Base-by-base conservation (phyloP, 306 rosid genomes). In the Castanea mollissima region DNA sequence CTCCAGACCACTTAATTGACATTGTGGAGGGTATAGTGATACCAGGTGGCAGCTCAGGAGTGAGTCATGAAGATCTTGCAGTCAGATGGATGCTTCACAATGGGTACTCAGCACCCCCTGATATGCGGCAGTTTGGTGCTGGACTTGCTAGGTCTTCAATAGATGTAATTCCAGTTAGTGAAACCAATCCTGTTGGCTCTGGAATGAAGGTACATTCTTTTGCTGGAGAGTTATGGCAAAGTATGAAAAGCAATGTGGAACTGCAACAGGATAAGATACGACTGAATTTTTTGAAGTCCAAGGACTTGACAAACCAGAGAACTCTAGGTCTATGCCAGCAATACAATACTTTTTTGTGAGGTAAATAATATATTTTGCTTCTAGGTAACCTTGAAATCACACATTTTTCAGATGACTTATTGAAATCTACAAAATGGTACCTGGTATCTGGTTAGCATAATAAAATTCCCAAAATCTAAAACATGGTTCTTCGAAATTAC, bases 1-100 rank as follows among this genome's bases (percentile, higher is more conserved):
- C 99, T 81, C 99, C 99, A 65, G 99, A 95, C 76, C 81, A 88
- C 89, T 91, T 85, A 78, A 95, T 95, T 73, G 99, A 95, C 88
- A 85, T 95, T 84, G 83, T 95, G 87, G 98, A 93, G 89, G 98
- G 97, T 75, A 83, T 95, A 31, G 77, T 77, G 23, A 77, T 70
- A 63, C 87, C 92, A 14, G 85, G 79, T 77, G 87, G 84, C 86
- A 84, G 76, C 62, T 80, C 91, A 56, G 88, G 86, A 69, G 78
- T 91, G 44, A 87, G 83, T 81, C 85, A 88, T 77, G 79, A 78
- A 71, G 97, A 90, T 35, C 92, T 95, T 12, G 98, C 99, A 11
- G 54, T 95, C 81, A 91, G 87, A 90, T 95, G 99, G 98, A 91
- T 93, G 97, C 88, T 86, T 80, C 85, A 90, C 74, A 91, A 89